Base-by-base conservation (phyloP, 2,329 filamentous ascomycete genomes). In the Hymenoscyphus scutula region DNA sequence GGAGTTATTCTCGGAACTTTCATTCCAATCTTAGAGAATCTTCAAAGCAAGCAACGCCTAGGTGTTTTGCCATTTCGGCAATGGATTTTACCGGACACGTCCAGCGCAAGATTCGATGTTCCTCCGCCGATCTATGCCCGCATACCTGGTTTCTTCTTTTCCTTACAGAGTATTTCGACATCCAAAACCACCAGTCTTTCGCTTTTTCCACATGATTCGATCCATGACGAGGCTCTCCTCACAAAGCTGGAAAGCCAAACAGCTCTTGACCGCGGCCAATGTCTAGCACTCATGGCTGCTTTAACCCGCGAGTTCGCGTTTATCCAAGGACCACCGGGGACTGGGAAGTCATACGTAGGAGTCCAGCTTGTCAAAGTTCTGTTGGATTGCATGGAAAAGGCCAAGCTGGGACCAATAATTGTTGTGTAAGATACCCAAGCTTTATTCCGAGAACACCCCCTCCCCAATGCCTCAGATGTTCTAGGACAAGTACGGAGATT, bases 31-130 rank as follows among this genome's bases (percentile, higher is more conserved):
- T 76, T 89, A 0, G 72, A 77, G 37, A 81, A 81, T 0, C 74
- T 89, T 2, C 83, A 89, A 67, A 69, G 72, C 0, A 83, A 87
- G 76, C 77, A 77, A 3, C 65, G 68, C 6, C 73, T 64, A 15
- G 73, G 72, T 0, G 68, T 78, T 25, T 60, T 86, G 10, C 71
- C 71, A 8, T 72, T 73, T 41, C 57, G 61, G 5, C 65, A 70
- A 58, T 71, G 70, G 68, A 67, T 72, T 48, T n/a, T 53, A 60
- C 69, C 3, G 60, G 67, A 53, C 15, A 56, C 56, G 25, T 38
- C 27, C 25, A 0, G 82, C 83, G 0, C n/a, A 32, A 29, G 56
- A 3, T 57, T 61, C 19, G 45, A n/a, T 19, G 34, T 61, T 41
- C 41, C 60, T 2, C 48, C 60, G 11, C 58, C 60, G 1, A 45